phyloP scores from a whole-genome alignment of 2,329 filamentous ascomycete species.

The Drechslerella stenobrocha region DNA sequence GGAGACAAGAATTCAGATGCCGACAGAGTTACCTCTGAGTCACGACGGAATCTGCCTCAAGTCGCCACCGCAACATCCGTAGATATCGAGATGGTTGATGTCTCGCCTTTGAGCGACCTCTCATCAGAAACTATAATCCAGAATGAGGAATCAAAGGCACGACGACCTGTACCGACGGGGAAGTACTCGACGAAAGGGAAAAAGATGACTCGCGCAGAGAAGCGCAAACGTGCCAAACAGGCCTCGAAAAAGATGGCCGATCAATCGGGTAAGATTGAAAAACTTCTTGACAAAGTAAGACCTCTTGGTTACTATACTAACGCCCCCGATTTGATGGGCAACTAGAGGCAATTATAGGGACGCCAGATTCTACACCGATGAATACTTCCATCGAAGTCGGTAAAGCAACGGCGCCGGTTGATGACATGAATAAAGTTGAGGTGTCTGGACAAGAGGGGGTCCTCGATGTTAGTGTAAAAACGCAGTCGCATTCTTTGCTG shows the following conservation, averaged over 20 bases:
- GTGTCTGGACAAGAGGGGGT: no score
- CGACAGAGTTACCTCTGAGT: background rate
- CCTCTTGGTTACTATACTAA: no score
- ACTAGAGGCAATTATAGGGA: no score
- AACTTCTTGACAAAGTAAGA: background rate
- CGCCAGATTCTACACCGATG: no score
- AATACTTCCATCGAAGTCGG: background rate
- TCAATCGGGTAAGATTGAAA: conserved; percentile 1
- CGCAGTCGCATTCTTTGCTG: no score
- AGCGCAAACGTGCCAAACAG: conserved; percentile 9
- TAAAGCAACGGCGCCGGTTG: background rate
- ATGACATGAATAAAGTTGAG: no score
- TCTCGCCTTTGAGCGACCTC: conserved; percentile 11
- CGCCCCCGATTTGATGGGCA: no score
- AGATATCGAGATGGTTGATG: conserved; percentile 39
- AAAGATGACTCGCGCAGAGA: conserved; percentile 9
- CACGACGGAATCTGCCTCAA: background rate
- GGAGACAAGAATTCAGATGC: background rate
- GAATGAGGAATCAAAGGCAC: conserved; percentile 2
- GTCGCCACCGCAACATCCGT: background rate
- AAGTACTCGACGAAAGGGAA: conserved; percentile 12
- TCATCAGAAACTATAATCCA: conserved; percentile 26
- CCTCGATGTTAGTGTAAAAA: no score
- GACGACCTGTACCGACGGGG: background rate
- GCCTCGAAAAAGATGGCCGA: background rate